phyloP scores from a whole-genome alignment of 306 rosid genomes.

The Cicer pinnatifidum region DNA sequence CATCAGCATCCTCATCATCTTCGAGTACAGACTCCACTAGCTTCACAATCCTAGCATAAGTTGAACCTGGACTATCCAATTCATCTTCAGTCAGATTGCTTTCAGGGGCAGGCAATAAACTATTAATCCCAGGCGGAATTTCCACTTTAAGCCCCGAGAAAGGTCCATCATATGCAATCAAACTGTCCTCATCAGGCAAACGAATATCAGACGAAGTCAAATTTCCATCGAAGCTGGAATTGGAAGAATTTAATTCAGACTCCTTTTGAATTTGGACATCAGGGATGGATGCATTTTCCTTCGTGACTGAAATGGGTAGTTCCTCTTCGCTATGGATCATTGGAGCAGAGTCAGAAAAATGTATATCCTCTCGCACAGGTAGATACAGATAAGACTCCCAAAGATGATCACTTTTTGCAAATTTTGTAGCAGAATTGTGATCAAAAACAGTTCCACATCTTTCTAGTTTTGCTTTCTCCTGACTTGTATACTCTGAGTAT shows the following conservation, averaged over 20 bases:
- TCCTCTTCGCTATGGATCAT: background rate
- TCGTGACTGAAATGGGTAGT: conserved; percentile 10
- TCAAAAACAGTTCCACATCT: conserved; percentile 6
- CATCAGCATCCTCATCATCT: conserved; percentile 37
- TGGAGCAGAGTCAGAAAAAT: background rate
- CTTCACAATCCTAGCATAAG: conserved; percentile 43
- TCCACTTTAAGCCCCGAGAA: conserved; percentile 41
- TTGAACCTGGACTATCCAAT: conserved; percentile 43
- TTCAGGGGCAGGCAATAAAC: conserved; percentile 43
- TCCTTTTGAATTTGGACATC: conserved; percentile 39
- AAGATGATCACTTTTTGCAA: background rate
- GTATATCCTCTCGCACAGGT: no score
- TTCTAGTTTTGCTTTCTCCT: conserved; percentile 34
- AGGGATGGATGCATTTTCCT: conserved; percentile 30
- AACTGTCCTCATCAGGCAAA: conserved; percentile 70
- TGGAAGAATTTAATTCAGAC: conserved; percentile 39
- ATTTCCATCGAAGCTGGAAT: background rate
- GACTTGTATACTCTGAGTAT: background rate
- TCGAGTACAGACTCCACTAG: conserved; percentile 47
- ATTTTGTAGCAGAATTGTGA: background rate
- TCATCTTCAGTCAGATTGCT: conserved; percentile 38
- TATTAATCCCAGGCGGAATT: conserved; percentile 40
- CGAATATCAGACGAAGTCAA: conserved; percentile 28
- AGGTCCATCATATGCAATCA: conserved; percentile 55
- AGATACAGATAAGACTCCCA: background rate